These are phyloP conservation scores for Colletotrichum abscissum DNA, from an alignment of 2,329 filamentous ascomycete species.

Conservation along the genomic window DNA sequence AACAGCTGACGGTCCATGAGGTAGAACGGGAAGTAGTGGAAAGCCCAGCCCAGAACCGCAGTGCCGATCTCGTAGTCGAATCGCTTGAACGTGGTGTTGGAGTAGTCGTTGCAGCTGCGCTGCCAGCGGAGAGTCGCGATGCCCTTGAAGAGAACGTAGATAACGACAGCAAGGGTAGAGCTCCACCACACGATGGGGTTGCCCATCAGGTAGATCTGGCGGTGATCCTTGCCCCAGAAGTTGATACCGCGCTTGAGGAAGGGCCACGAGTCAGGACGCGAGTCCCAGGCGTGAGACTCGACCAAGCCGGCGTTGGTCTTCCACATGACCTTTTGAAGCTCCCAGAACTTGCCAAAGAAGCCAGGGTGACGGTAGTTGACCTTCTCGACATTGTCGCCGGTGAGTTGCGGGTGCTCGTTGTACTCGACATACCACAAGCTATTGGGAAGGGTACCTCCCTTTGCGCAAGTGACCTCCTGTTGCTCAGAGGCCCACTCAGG, in stretches of 20 bases:
- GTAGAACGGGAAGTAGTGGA: slow-evolving; percentile 99
- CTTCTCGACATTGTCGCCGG: slow-evolving; percentile 79
- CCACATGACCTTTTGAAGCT: slow-evolving; percentile 99
- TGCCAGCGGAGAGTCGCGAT: slow-evolving; percentile 93
- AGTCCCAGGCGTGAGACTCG: slow-evolving; percentile 98
- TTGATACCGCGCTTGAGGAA: slow-evolving; percentile 95
- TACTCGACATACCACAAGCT: slow-evolving; percentile 96
- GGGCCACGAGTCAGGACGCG: slow-evolving; percentile 92
- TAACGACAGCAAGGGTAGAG: slow-evolving; percentile 79
- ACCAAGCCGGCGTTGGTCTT: slow-evolving; percentile 95
- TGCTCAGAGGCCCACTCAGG: slow-evolving; percentile 98
- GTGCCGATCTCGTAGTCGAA: slow-evolving; percentile 98
- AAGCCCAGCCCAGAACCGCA: slow-evolving; percentile 91
- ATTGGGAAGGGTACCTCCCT: slow-evolving; percentile 91
- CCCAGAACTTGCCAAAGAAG: slow-evolving; percentile 98
- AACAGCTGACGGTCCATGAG: slow-evolving; percentile 98
- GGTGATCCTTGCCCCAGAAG: slow-evolving; percentile 96
- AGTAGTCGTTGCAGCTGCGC: slow-evolving; percentile 89
- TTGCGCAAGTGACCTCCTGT: slow-evolving; percentile 98
- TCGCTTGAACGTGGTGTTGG: slow-evolving; percentile 85
- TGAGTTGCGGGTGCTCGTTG: slow-evolving; percentile 84
- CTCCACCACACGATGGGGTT: slow-evolving; percentile 97
- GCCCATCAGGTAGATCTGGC: slow-evolving; percentile 95
- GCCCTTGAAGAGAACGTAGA: slow-evolving; percentile 88
- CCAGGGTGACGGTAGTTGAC: slow-evolving; percentile 96